Evolutionary conservation across 257 asterid genomes (phyloP).

Genomic region (Capsicum pubescens): DNA sequence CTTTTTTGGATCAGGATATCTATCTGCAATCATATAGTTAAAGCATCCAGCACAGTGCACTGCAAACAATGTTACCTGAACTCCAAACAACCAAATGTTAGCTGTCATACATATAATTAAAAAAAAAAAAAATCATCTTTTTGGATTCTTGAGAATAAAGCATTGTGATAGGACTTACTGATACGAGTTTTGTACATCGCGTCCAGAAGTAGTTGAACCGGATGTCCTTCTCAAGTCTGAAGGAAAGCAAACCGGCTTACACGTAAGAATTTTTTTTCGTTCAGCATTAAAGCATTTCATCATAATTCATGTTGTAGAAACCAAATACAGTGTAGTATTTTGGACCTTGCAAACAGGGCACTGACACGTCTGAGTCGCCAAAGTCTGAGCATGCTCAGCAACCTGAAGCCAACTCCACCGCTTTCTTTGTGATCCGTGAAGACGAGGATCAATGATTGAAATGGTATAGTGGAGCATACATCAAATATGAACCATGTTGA

Average conservation of each 20-base stretch:
- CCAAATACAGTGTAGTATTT: neutral
- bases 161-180: constrained; percentile 53
- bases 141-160: neutral
- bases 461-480: constrained; percentile 80
- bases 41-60: constrained; percentile 89
- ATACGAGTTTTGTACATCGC: constrained; percentile 77
- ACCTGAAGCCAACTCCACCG: constrained; percentile 66
- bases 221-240: constrained; percentile 90
- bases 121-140: neutral
- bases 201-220: constrained; percentile 95
- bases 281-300: neutral
- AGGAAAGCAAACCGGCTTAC: constrained; percentile 33
- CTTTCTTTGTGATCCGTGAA: constrained; percentile 60
- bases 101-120: neutral
- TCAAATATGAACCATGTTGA: constrained; percentile 85
- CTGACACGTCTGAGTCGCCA: constrained; percentile 98
- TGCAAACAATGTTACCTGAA: constrained; percentile 84
- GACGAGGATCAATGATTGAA: constrained; percentile 56
- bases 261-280: constrained; percentile 17
- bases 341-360: constrained; percentile 78
- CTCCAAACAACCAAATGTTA: constrained; percentile 19
- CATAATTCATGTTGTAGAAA: constrained; percentile 20
- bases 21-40: constrained; percentile 74
- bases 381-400: constrained; percentile 88
- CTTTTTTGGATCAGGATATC: constrained; percentile 64